Evolutionary conservation across 306 rosid genomes (phyloP).

Genomic region (Cajanus cajan): DNA sequence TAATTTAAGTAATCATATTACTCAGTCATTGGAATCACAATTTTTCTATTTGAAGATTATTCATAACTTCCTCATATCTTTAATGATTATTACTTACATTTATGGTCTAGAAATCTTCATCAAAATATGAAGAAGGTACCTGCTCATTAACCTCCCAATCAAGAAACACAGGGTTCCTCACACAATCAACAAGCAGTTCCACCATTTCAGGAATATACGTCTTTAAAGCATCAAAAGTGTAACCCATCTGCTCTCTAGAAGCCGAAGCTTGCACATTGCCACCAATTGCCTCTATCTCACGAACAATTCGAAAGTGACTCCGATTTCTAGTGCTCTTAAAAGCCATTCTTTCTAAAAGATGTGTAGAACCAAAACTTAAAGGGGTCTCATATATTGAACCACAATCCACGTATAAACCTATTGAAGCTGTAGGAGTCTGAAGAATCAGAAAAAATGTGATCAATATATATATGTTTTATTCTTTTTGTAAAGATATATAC

Average conservation of each 20-base stretch:
- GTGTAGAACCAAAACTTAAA: conserved; percentile 68
- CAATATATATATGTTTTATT: not conserved
- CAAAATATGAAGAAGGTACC: conserved; percentile 43
- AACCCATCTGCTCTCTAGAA: conserved; percentile 93
- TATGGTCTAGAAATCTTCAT: conserved; percentile 1
- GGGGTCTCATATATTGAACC: conserved; percentile 88
- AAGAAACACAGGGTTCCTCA: conserved; percentile 79
- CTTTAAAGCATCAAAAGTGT: conserved; percentile 84
- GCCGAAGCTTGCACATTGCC: conserved; percentile 85
- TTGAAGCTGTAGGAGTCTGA: conserved; percentile 78
- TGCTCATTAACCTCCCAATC: conserved; percentile 97
- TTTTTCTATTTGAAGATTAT: not conserved
- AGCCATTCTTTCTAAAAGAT: conserved; percentile 88
- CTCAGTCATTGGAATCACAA: not conserved
- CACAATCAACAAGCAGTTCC: conserved; percentile 79
- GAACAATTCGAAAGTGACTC: conserved; percentile 81
- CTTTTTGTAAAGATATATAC: not conserved
- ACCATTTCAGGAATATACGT: conserved; percentile 91
- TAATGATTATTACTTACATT: not conserved
- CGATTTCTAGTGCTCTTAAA: conserved; percentile 82
- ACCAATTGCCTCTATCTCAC: conserved; percentile 95
- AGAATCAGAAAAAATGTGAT: conserved; percentile 25
- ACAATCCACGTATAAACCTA: conserved; percentile 75
- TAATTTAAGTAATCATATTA: not conserved
- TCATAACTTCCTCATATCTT: not conserved